Evolutionary conservation across 441 rosid species (phyloP).

Genomic region (Pelargonium exstipulatum): DNA sequence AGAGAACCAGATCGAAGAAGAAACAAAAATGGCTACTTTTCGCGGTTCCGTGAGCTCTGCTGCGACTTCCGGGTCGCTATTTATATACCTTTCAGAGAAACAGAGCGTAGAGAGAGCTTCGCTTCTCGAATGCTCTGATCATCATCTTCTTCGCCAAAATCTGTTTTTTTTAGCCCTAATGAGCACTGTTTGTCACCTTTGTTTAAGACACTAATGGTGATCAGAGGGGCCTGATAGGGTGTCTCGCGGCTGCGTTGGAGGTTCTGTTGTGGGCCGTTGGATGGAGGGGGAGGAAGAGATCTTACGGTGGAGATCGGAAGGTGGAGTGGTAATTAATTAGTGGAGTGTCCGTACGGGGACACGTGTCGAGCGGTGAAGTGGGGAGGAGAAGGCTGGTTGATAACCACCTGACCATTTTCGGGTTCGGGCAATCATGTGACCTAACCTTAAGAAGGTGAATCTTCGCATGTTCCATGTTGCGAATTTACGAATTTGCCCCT

Average conservation of each 20-base stretch:
- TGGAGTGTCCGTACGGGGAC: background rate
- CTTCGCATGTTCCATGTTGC: constrained; percentile 11
- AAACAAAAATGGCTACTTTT: background rate
- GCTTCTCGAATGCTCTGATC: background rate
- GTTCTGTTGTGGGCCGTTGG: background rate
- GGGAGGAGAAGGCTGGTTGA: constrained; percentile 11
- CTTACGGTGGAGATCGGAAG: constrained; percentile 30
- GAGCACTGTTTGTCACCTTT: background rate
- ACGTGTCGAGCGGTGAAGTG: constrained; percentile 40
- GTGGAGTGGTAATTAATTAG: constrained; percentile 6
- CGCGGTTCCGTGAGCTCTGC: too few relatives aligned
- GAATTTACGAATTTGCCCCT: constrained; percentile 12
- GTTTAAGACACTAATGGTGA: constrained; percentile 11
- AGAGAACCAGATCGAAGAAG: background rate
- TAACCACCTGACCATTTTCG: constrained; percentile 30
- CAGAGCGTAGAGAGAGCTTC: too few relatives aligned
- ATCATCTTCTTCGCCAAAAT: background rate
- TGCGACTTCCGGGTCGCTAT: background rate
- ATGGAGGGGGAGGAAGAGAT: constrained; percentile 10
- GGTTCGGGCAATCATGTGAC: constrained; percentile 43
- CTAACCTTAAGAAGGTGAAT: constrained; percentile 33
- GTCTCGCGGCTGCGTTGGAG: background rate
- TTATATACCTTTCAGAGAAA: background rate
- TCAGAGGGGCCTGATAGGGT: background rate
- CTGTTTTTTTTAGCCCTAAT: background rate